Base-by-base conservation (phyloP, 2,329 filamentous ascomycete species). In the Hypoxylon sp. region DNA sequence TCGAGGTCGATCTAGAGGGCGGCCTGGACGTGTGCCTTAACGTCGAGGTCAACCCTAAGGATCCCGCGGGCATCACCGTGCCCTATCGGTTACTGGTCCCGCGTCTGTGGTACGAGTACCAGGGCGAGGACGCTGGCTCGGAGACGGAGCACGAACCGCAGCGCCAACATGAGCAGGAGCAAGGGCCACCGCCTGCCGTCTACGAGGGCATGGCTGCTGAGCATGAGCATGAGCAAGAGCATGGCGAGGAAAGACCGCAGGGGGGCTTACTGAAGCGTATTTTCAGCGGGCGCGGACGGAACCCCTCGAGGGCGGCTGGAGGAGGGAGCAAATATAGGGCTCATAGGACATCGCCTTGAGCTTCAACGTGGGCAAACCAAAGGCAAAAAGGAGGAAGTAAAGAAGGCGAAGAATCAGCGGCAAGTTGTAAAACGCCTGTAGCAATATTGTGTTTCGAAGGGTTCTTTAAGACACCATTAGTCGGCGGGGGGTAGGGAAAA, bases 41-140 rank as follows among this genome's bases (percentile, higher is more conserved):
- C 73, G 89, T 97, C 67, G 96, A 99, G 80, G 88, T 97, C 66
- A 94, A 91, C 73, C 87, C 92, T 46, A 89, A 88, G 68, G 94
- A 99, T 73, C 95, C 96, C 0, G 86, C 91, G 0, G 96, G 96
- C 12, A 93, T 93, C 69, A 99, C 96, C 0, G 87, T 89, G 53
- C 93, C 94, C 7, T 99, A 99, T 77, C 85, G 93, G 39, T 81
- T 99, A 4, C 85, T 98, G 1, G 90, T 99, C 4, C 96, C 96
- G 9, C 88, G 89, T 56, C 81, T 99, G 54, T 85, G 84, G 78
- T 90, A 89, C 61, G 84, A 87, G 54, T 84, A 86, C 65, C 76
- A 80, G 81, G 80, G 79, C 5, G 80, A 82, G 61, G 71, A 72
- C 19, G 55, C 41, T 41, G 46, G 16, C 21, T 23, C 34, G 8